Evolutionary conservation across 495 filamentous ascomycete genomes (phyloP).

Genomic region (Hypoxylon intermedium): DNA sequence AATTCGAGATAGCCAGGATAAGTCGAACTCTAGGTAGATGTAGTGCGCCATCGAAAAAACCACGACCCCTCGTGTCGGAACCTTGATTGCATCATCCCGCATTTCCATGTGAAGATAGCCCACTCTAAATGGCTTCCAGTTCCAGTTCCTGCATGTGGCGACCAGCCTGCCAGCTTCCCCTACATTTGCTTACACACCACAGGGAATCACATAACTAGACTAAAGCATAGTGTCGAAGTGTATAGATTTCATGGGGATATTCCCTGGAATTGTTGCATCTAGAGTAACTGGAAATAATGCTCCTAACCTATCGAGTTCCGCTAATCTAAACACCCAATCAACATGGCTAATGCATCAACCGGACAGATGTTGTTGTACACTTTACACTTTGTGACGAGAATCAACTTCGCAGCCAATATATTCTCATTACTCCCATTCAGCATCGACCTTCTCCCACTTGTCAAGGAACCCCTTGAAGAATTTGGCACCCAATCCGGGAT

Average conservation of each 20-base stretch:
- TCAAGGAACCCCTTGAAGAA: conserved; percentile 92
- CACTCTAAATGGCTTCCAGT: background rate
- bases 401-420: background rate
- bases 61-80: background rate
- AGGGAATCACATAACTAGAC: background rate
- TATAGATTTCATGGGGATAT: no score
- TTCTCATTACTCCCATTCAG: conserved; percentile 68
- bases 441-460: conserved; percentile 84
- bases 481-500: conserved; percentile 88
- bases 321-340: background rate
- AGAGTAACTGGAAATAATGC: background rate
- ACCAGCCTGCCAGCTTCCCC: background rate
- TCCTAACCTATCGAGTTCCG: background rate
- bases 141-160: conserved; percentile 20
- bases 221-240: no score
- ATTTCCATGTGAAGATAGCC: conserved; percentile 12
- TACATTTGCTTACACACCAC: conserved; percentile 3
- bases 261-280: background rate
- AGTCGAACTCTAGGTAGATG: background rate
- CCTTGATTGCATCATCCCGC: conserved; percentile 33
- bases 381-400: background rate
- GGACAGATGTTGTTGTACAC: conserved; percentile 13
- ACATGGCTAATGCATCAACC: background rate
- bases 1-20: conserved; percentile 1
- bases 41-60: conserved; percentile 9